Conservation (phyloP, 768 basidiomycete genomes). For the Rhizopogon vesiculosus region DNA sequence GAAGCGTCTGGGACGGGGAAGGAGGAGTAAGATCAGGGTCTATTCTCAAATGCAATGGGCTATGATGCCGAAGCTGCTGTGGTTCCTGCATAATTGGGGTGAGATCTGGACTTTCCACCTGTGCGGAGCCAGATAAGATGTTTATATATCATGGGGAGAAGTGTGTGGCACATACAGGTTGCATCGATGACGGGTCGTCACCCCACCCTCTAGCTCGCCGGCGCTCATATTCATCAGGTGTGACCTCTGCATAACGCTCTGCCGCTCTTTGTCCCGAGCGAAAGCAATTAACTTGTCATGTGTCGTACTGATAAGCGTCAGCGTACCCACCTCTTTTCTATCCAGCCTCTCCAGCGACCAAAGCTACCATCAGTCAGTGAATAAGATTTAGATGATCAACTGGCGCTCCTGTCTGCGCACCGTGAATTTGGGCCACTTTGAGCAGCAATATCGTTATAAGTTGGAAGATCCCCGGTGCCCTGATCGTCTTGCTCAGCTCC, state of each 20-base stretch:
- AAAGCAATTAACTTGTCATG: conserved; percentile 1
- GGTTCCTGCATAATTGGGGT: conserved; percentile 3
- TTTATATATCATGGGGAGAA: neutral
- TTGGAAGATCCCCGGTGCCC: conserved; percentile 58
- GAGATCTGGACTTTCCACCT: conserved; percentile 5
- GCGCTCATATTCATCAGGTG: conserved; percentile 51
- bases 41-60: conserved; percentile 41
- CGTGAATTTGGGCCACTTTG: conserved; percentile 82
- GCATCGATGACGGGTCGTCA: conserved; percentile 25
- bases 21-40: conserved; percentile 28
- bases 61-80: neutral
- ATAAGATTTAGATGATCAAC: neutral
- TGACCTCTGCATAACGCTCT: conserved; percentile 70
- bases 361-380: conserved; percentile 45
- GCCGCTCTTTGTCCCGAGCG: conserved; percentile 54
- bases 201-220: conserved; percentile 73
- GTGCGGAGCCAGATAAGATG: conserved; percentile 3
- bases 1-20: conserved; percentile 6
- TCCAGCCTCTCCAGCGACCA: conserved; percentile 83
- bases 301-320: neutral
- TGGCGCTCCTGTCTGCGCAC: conserved; percentile 30
- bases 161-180: conserved; percentile 10
- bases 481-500: conserved; percentile 37
- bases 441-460: conserved; percentile 74
- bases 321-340: conserved; percentile 69